Evolutionary conservation across 2,329 filamentous ascomycete genomes (phyloP).

Genomic region (Eutypa lata): DNA sequence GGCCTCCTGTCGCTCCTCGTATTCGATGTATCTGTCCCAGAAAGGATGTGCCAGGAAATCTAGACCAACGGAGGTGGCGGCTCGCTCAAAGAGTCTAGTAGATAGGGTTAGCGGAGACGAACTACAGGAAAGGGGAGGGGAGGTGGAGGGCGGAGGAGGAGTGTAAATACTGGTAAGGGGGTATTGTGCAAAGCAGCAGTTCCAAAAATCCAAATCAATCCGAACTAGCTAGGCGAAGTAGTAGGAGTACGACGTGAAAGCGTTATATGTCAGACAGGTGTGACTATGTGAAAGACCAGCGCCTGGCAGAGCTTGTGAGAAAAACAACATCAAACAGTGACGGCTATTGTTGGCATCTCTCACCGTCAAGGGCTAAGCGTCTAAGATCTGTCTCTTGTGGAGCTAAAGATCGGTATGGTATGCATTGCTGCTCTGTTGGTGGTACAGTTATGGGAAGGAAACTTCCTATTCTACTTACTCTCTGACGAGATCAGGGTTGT

Average conservation of each 20-base stretch:
- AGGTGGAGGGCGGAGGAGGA: constrained; percentile 39
- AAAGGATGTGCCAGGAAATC: constrained; percentile 95
- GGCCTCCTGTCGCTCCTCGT: constrained; percentile 85
- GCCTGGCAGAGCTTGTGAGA: constrained; percentile 66
- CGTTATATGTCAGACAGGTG: constrained; percentile 31
- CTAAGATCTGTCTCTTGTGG: constrained; percentile 32
- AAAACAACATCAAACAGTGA: constrained; percentile 50
- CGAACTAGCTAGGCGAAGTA: constrained; percentile 26
- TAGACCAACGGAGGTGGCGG: constrained; percentile 77
- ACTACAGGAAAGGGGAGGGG: constrained; percentile 20
- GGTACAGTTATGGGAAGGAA: constrained; percentile 64
- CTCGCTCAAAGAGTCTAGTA: constrained; percentile 85
- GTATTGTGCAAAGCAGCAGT: constrained; percentile 49
- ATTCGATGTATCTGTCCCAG: constrained; percentile 99
- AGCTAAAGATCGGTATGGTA: constrained; percentile 21
- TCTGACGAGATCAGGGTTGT: constrained; percentile 92
- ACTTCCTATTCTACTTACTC: constrained; percentile 86
- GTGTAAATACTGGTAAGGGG: constrained; percentile 61
- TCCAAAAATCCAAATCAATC: constrained; percentile 42
- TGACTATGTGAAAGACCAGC: constrained; percentile 43
- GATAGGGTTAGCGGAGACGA: constrained; percentile 26
- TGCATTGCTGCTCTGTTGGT: constrained; percentile 34
- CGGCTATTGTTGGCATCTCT: constrained; percentile 65
- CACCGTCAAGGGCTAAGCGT: constrained; percentile 55
- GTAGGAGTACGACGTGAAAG: constrained; percentile 41